phyloP scores from a whole-genome alignment of 345 rosid genomes.

The Arabidopsis suecica region DNA sequence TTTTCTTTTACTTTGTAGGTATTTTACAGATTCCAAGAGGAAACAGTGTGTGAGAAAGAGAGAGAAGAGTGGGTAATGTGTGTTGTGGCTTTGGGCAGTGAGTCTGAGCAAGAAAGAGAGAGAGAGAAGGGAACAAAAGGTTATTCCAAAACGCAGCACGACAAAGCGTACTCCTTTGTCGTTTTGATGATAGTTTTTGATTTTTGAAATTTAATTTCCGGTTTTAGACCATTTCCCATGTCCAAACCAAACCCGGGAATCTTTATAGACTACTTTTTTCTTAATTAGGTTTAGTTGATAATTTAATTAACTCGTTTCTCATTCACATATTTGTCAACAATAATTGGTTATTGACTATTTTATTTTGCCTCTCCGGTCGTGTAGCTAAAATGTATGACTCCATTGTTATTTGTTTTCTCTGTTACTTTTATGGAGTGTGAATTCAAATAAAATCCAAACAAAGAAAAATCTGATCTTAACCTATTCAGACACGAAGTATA shows the following conservation, averaged over 20 bases:
- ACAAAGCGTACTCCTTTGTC: conserved; percentile 49
- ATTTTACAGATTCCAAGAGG: conserved; percentile 37
- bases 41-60: conserved; percentile 30
- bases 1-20: background rate
- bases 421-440: background rate
- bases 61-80: conserved; percentile 39
- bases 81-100: conserved; percentile 51
- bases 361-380: conserved; percentile 9
- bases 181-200: conserved; percentile 36
- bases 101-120: conserved; percentile 22
- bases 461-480: background rate
- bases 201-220: conserved; percentile 31
- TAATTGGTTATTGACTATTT: background rate
- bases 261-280: background rate
- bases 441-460: background rate
- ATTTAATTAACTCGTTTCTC: background rate
- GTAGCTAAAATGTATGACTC: background rate
- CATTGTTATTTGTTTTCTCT: background rate
- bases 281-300: background rate
- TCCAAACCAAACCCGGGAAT: conserved; percentile 28
- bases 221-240: conserved; percentile 11
- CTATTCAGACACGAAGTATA: background rate
- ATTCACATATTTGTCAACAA: conserved; percentile 14
- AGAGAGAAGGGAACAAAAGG: conserved; percentile 37
- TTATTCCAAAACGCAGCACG: conserved; percentile 51